Evolutionary conservation across 768 basidiomycete genomes (phyloP).

Genomic region (Gyrodon lividus): DNA sequence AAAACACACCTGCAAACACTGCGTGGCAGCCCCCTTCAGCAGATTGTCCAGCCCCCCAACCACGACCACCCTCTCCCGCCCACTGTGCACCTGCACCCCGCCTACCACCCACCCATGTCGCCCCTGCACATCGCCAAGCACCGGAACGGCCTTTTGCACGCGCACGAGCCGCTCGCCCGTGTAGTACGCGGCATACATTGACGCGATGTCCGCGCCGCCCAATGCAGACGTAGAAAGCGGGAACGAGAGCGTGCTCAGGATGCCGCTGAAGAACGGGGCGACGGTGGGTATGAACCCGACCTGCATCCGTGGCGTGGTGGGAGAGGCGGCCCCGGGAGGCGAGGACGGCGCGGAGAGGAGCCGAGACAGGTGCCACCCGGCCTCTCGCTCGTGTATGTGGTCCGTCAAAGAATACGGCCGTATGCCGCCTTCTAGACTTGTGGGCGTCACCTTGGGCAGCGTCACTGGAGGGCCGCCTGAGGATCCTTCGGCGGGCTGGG

Average conservation of each 20-base stretch:
- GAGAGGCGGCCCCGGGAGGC: neutral
- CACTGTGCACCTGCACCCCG: constrained; percentile 90
- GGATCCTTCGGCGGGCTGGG: constrained; percentile 58
- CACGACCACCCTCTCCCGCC: constrained; percentile 89
- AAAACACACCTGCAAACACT: constrained; percentile 82
- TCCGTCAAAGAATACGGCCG: constrained; percentile 90
- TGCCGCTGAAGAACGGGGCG: constrained; percentile 95
- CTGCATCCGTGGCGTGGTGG: constrained; percentile 37
- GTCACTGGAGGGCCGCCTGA: constrained; percentile 67
- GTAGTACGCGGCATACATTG: constrained; percentile 79
- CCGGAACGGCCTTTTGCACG: constrained; percentile 68
- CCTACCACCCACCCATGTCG: constrained; percentile 91
- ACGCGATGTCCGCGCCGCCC: constrained; percentile 67
- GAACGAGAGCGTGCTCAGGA: constrained; percentile 82
- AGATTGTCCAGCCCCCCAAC: constrained; percentile 96
- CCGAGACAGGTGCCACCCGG: constrained; percentile 74
- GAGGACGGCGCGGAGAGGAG: constrained; percentile 38
- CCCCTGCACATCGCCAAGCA: constrained; percentile 70
- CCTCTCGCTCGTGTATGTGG: constrained; percentile 99
- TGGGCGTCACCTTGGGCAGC: constrained; percentile 77
- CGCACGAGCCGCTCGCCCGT: constrained; percentile 67
- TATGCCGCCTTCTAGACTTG: constrained; percentile 72
- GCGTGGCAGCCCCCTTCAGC: constrained; percentile 98
- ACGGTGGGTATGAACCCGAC: constrained; percentile 88
- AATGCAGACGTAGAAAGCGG: constrained; percentile 63